A percentile compares a stretch with the other conserved stretches of the same genome.
Conservation (phyloP, 257 asterid genomes). For the Penstemon eatonii region DNA sequence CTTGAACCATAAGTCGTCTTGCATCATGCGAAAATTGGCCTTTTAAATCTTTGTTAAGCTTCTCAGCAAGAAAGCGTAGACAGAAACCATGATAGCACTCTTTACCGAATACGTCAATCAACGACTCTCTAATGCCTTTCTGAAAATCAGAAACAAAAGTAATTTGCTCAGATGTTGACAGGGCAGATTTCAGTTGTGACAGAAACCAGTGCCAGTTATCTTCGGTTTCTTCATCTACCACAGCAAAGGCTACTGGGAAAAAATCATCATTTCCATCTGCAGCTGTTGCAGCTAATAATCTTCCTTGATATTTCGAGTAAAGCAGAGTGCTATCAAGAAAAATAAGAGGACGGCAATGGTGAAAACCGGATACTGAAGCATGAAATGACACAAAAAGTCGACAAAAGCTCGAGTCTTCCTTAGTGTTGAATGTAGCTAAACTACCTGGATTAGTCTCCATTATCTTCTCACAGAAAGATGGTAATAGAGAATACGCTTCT, state of each 20-base stretch:
- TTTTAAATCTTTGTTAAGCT: constrained; percentile 82
- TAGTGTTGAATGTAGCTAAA: constrained; percentile 71
- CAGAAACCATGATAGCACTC: constrained; percentile 89
- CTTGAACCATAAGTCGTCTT: constrained; percentile 93
- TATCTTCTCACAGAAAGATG: constrained; percentile 81
- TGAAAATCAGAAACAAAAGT: constrained; percentile 92
- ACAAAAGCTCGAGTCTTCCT: constrained; percentile 92
- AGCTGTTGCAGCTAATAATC: constrained; percentile 83
- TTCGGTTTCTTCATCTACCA: constrained; percentile 90
- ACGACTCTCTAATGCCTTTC: constrained; percentile 75
- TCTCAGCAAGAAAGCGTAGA: constrained; percentile 89
- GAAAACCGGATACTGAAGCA: constrained; percentile 88
- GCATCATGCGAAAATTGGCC: constrained; percentile 98
- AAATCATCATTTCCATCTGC: constrained; percentile 92
- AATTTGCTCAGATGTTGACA: constrained; percentile 65
- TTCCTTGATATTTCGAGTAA: constrained; percentile 94
- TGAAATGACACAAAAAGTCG: constrained; percentile 81
- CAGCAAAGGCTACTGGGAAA: constrained; percentile 91
- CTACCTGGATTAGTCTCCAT: constrained; percentile 95
- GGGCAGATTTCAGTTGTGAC: constrained; percentile 72
- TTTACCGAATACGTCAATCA: constrained; percentile 71
- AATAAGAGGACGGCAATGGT: constrained; percentile 88
- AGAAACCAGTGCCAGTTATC: constrained; percentile 98
- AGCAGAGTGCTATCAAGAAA: constrained; percentile 92
- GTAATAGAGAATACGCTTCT: constrained; percentile 89